phyloP scores from a whole-genome alignment of 441 rosid genomes.

The Jatropha multifida region DNA sequence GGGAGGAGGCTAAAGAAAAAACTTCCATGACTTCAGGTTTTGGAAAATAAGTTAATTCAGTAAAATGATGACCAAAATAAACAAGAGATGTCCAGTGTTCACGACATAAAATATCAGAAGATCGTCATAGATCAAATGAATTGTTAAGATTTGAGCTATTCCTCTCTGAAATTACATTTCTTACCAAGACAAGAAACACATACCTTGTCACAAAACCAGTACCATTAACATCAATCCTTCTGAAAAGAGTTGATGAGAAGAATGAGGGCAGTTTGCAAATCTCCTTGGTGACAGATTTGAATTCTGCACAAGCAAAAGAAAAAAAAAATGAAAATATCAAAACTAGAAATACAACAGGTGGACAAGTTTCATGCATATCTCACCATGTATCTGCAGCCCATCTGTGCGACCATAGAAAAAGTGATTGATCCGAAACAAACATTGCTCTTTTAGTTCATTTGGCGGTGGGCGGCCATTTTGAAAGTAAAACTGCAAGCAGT shows the following conservation, averaged over 20 bases:
- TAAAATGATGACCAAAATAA: neutral
- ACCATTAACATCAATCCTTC: conserved; percentile 66
- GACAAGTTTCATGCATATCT: conserved; percentile 20
- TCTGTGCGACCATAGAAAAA: conserved; percentile 66
- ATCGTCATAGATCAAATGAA: neutral
- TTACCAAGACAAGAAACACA: conserved; percentile 18
- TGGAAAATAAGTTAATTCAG: neutral
- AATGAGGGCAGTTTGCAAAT: conserved; percentile 97
- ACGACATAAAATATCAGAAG: neutral
- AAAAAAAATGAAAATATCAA: conserved; percentile 16
- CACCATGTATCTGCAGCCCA: conserved; percentile 87
- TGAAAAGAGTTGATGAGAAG: conserved; percentile 78
- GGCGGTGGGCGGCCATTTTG: conserved; percentile 89
- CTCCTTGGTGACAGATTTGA: conserved; percentile 83
- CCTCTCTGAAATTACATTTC: neutral
- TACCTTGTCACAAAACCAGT: conserved; percentile 81
- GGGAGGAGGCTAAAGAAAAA: neutral
- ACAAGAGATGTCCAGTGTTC: neutral
- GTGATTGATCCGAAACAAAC: conserved; percentile 63
- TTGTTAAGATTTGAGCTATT: neutral
- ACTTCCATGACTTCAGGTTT: neutral
- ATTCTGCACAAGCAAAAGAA: conserved; percentile 49
- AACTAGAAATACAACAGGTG: conserved; percentile 11
- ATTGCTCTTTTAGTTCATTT: conserved; percentile 80
- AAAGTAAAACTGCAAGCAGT: conserved; percentile 78